A percentile compares a stretch with the other conserved stretches of the same genome.
These are phyloP conservation scores for Dothideomycetes sp. DNA, from an alignment of 2,329 filamentous ascomycete genomes.

Conservation along the genomic window DNA sequence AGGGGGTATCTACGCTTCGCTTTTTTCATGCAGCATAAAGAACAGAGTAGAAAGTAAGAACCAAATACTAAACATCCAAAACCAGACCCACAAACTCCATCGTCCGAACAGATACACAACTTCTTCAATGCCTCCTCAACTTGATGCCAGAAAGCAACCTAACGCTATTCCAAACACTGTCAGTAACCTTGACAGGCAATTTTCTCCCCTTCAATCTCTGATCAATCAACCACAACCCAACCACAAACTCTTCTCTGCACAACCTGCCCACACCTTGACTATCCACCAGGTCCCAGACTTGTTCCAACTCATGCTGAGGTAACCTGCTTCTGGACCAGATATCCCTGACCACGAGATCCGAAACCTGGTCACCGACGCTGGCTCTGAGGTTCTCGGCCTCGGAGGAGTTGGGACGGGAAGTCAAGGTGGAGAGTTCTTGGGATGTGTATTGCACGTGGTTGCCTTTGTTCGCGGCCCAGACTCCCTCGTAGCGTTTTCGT, in stretches of 20 bases:
- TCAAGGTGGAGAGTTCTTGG: conserved; percentile 14
- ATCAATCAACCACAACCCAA: conserved; percentile 75
- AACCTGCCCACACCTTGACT: conserved; percentile 52
- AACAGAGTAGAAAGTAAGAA: no score
- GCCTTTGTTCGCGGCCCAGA: conserved; percentile 76
- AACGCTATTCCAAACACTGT: conserved; percentile 69
- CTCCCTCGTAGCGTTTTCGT: conserved; percentile 70
- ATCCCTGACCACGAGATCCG: conserved; percentile 61
- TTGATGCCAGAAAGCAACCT: conserved; percentile 34
- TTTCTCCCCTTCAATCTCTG: conserved; percentile 72
- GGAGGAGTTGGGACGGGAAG: conserved; percentile 4
- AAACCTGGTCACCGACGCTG: conserved; percentile 44
- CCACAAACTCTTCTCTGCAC: conserved; percentile 64
- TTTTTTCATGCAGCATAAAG: no score
- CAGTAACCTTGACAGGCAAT: conserved; percentile 59
- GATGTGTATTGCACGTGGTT: conserved; percentile 28
- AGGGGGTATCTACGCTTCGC: no score
- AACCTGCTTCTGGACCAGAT: conserved; percentile 67
- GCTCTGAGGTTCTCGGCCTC: not conserved
- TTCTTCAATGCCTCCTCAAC: conserved; percentile 17
- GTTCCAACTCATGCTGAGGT: conserved; percentile 57
- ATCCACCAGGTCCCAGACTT: conserved; percentile 67
- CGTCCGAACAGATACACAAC: no score
- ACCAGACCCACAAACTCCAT: no score
- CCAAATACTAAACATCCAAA: no score